Evolutionary conservation across 768 basidiomycete genomes (phyloP), one percentile per base, ranked within the genome.

Genomic region (Lentinula sp.): DNA sequence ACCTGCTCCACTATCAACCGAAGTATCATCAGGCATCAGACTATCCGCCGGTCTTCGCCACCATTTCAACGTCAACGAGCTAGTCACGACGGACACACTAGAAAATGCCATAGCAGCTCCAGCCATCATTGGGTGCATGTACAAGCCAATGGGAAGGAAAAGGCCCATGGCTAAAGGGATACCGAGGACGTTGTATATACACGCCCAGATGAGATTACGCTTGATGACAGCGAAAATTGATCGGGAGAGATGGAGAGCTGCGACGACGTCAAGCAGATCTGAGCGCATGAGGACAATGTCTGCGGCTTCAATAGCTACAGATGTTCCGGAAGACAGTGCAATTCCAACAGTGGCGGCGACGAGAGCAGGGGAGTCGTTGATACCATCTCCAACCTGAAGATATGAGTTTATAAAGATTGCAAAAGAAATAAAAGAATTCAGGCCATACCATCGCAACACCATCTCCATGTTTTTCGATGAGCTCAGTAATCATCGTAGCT

Each of bases 81-180:
- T 94, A 31, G 84, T 85, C 15, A 99, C 96, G 56, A 99, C 97
- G 65, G 92, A 95, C 40, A 98, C 96, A 66, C 89, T 93, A 37
- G 93, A 95, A 72, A 94, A 95, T 28, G 97, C 97, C 97, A 99
- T 99, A 31, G 95, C 95, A 2, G 89, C 93, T n/a, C 93, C 96
- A 0, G 97, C 94, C 76, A 95, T 85, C 96, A 98, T 98, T 8
- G 97, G 97, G 67, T 95, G 97, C 70, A 98, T 86, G 72, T 95
- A 93, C 32, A 96, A 65, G 13, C 94, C 94, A 70, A 93, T 83
- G 0, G 97, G 97, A 11, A 98, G 80, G 77, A 99, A 87, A 51
- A 98, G 61, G 28, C 97, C 97, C 97, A 99, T 99, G 21, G 97
- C 97, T 50, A 98, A 84, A 16, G 97, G 97, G 62, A 99, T 96